Evolutionary conservation across 768 basidiomycete genomes (phyloP), one percentile per base, ranked within the genome.

Genomic region (Coprinopsis sp.): DNA sequence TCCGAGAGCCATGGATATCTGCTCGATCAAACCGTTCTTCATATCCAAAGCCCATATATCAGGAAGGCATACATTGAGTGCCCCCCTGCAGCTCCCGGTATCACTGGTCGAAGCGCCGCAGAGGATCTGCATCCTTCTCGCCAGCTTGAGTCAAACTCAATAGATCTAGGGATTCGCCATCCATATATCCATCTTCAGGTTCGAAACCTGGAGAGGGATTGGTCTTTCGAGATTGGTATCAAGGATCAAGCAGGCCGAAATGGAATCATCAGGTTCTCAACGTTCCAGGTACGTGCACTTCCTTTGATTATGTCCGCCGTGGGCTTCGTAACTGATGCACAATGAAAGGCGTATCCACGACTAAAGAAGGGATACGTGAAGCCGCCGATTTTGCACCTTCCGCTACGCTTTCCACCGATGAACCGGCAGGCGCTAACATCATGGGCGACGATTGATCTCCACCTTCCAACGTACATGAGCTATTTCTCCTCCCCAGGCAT

Each of bases 161-260:
- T 33, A 37, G 71, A 67, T 24, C 65, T 89, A 37, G 81, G 80
- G 13, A 58, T 90, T 44, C 81, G 76, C 57, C 83, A 84, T 56
- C 69, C 79, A 6, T 89, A 87, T 84, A 59, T 91, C 45, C 84
- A 90, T 58, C 37, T 90, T 6, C 88, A 91, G 61, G 79, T 84
- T 36, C 79, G 85, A 38, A 74, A 82, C 57, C 47, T 90, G 57
- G 76, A 74, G 33, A 70, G 77, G 46, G 78, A 81, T 50, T 89
- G 84, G 84, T 74, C 81, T 13, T 79, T 90, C 51, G 87, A 90
- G 64, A 71, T 88, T 14, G 87, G 87, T 5, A 55, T 91, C 23
- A 77, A 81, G 44, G 88, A 91, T 66, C 73, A 72, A 45, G 61
- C 63, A 11, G 79, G 81, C 12, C 70, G 76, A 48, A 68, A 68